A percentile compares a stretch with the other conserved stretches of the same genome.
Evolutionary conservation across 306 rosid genomes (phyloP).

Genomic region (Sicyos edulis): DNA sequence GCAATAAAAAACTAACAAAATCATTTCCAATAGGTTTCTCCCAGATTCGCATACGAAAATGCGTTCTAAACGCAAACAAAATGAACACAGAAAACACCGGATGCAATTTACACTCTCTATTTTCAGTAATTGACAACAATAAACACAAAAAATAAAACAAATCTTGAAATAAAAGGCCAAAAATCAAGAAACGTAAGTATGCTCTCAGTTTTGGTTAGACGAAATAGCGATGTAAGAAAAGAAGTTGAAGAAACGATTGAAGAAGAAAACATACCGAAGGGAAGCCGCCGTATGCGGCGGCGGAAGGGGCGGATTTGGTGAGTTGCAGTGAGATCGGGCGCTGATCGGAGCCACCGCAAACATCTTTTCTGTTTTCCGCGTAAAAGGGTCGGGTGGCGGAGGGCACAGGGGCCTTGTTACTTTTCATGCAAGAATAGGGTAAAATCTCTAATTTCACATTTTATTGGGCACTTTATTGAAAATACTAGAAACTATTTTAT

Average conservation of each 20-base stretch:
- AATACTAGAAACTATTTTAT: neutral
- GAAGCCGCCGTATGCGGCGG: neutral
- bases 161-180: neutral
- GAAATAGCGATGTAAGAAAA: neutral
- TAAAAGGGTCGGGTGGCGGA: neutral
- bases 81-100: neutral
- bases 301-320: slow-evolving; percentile 4
- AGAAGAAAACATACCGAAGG: neutral
- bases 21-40: neutral
- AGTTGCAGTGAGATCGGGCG: neutral
- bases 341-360: neutral
- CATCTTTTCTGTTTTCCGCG: slow-evolving; percentile 8
- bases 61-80: neutral
- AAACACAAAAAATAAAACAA: neutral
- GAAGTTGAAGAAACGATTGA: neutral
- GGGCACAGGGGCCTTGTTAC: neutral
- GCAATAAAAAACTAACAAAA: neutral
- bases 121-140: neutral
- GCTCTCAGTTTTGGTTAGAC: neutral
- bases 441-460: neutral
- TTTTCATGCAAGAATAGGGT: slow-evolving; percentile 21
- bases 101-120: neutral
- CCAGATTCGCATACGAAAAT: neutral
- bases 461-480: neutral
- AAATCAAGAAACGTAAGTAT: neutral